These are phyloP conservation scores for Didymella pinodella DNA, from an alignment of 2,329 filamentous ascomycete species.

Conservation along the genomic window DNA sequence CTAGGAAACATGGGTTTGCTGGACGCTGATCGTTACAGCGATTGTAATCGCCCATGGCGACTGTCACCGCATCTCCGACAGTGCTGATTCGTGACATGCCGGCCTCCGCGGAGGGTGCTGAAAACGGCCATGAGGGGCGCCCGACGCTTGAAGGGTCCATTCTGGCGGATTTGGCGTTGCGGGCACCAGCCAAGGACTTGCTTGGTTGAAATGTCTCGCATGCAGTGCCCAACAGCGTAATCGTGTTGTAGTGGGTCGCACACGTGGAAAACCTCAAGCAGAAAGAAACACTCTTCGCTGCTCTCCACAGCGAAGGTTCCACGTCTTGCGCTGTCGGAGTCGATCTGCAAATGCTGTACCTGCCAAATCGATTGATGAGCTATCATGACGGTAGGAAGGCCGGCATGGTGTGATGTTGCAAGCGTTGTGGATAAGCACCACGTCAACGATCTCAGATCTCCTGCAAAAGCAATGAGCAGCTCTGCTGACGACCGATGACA, in stretches of 20 bases:
- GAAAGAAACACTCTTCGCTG: conserved; percentile 3
- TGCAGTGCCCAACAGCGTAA: conserved; percentile 36
- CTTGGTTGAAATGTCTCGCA: conserved; percentile 46
- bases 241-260: conserved; percentile 33
- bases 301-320: conserved; percentile 2
- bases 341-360: conserved; percentile 6
- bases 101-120: conserved; percentile 21
- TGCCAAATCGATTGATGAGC: conserved; percentile 2
- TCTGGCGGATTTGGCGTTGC: conserved; percentile 29
- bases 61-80: conserved; percentile 8
- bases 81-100: conserved; percentile 11
- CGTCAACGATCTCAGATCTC: conserved; percentile 4
- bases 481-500: conserved; percentile 25
- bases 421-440: conserved; percentile 3
- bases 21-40: conserved; percentile 10
- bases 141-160: conserved; percentile 34
- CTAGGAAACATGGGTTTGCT: conserved; percentile 9
- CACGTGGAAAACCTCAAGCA: conserved; percentile 30
- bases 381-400: not conserved
- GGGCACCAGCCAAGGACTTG: conserved; percentile 33
- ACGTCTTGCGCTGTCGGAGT: conserved; percentile 6
- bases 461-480: conserved; percentile 8
- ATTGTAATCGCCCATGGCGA: conserved; percentile 13
- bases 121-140: conserved; percentile 25
- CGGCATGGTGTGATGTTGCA: not conserved